These are phyloP conservation scores for Strigomonas culicis DNA, from an alignment of 208 protist species.

Conservation along the genomic window DNA sequence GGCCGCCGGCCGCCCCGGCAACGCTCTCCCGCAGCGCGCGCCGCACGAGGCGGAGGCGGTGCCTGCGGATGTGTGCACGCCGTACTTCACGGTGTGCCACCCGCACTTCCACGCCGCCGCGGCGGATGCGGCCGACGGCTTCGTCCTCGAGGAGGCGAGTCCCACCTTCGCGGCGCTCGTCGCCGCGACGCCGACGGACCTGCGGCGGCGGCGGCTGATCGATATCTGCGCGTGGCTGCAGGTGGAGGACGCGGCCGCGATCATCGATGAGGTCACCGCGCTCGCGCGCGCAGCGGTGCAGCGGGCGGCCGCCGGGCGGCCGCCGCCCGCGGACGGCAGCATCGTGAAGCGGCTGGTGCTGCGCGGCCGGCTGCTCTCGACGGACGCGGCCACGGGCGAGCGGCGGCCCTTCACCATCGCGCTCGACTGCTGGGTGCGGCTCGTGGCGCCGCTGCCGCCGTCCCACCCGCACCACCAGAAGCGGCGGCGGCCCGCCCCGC, in stretches of 20 bases:
- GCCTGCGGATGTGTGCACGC: conserved; percentile 31
- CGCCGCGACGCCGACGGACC: conserved; percentile 24
- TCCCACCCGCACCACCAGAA: too few relatives aligned
- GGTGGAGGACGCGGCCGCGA: conserved; percentile 19
- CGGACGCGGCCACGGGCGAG: not conserved
- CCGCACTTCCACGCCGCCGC: too few relatives aligned
- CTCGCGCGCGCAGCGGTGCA: too few relatives aligned
- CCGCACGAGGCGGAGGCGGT: not conserved
- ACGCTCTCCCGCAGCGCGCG: not conserved
- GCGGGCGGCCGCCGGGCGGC: too few relatives aligned
- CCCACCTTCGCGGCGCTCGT: conserved; percentile 38
- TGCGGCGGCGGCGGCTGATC: conserved; percentile 29
- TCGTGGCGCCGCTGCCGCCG: not conserved
- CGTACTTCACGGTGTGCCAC: conserved; percentile 24
- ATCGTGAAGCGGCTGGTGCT: conserved; percentile 25
- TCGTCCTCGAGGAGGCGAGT: conserved; percentile 51
- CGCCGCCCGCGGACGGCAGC: conserved; percentile 11
- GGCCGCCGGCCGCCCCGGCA: not conserved
- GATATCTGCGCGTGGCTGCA: conserved; percentile 44
- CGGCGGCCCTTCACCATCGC: conserved; percentile 30
- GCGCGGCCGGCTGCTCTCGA: conserved; percentile 13
- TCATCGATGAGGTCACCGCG: not conserved
- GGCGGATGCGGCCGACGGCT: not conserved
- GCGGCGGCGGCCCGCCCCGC: too few relatives aligned
- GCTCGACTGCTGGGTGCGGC: conserved; percentile 49